Base-by-base conservation (phyloP, 108 stramenopile species). In the Schizochytrium sp. region DNA sequence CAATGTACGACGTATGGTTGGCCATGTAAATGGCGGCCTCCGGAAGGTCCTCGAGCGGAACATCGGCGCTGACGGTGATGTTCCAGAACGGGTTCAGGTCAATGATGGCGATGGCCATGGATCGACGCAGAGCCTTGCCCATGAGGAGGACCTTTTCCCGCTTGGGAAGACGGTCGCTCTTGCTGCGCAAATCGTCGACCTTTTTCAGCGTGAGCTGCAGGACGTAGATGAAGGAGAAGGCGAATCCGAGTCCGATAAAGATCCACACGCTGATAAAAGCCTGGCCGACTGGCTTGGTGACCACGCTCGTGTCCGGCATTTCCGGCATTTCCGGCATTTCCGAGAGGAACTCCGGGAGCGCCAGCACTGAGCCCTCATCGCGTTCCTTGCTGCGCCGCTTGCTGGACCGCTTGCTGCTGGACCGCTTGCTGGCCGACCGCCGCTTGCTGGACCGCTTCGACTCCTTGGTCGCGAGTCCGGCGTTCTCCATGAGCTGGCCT, bases 11-110 rank as follows among this genome's bases (percentile, higher is more conserved):
- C 10, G 48, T 43, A 23, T 83, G 76, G 76, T 83, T 83, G 19
- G 76, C 14, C 76, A 53, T 83, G 5, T 25, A 53, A 1, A 83
- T 53, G 51, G 16, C 45, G 19, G 76, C 45, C 6, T 12, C 14
- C 51, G 76, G 76, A 18, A 83, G 48, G 48, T 53, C 51, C 16
- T 53, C 76, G n/a, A 53, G 45, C 25, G 76, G 76, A 12, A 83
- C 51, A 12, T 69, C 63, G 6, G 63, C 41, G 14, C 25, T 12
- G 76, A 83, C 76, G 16, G 48, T 34, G 51, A 83, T 6, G 51
- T 83, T 47, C 76, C 76, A 83, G 76, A 83, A 83, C 45, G 76
- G 76, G 76, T 83, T 83, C 43, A 83, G 76, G 76, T 83, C 51
- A 23, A 83, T 83, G 48, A 83, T 41, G 8, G 63, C 63, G 8